Evolutionary conservation across 192 early-diverging fungal genomes (phyloP), one percentile per base, ranked within the genome.

Genomic region (Coemansia sp.): DNA sequence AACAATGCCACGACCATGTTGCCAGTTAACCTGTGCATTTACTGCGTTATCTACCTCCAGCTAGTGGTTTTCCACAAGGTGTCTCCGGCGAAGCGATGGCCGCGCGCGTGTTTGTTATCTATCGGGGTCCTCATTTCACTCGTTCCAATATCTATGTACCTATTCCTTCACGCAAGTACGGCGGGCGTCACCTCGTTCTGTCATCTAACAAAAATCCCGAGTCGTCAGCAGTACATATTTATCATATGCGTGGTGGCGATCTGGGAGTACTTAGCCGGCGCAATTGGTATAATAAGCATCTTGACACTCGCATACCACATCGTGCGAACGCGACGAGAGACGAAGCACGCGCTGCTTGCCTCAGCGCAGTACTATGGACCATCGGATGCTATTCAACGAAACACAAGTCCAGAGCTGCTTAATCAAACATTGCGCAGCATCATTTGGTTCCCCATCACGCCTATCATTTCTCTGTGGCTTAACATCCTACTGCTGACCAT

Each of bases 11-110:
- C 51, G 5, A 53, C 75, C 6, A 31, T 54, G 7, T n/a, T 77
- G 48, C 69, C 69, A 5, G 64, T 72, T 6, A 67, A 77, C 36
- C 56, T 65, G 9, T 66, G 65, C 29, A 59, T 69, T 31, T 75
- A 75, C 51, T 75, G 73, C 41, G 78, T 75, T 6, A 48, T 81
- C n/a, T 81, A 81, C 17, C 57, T 81, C 34, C 78, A 81, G 41
- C 57, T 81, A 3, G 57, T 75, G 14, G 62, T 81, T 1, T 66
- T 81, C 40, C 78, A 81, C 70, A 72, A 68, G 54, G 63, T 81
- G 0, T 63, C 66, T 36, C 73, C 78, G 3, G 41, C 36, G 0
- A 70, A 72, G 40, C 66, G 69, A 27, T 75, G 69, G 70, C 70
- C 78, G 9, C 61, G 73, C 2, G 67, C 67, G 11, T 46, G 50